A percentile compares a stretch with the other conserved stretches of the same genome.
These are phyloP conservation scores for Candida incommunis DNA, from an alignment of 805 yeast genomes.

Conservation along the genomic window DNA sequence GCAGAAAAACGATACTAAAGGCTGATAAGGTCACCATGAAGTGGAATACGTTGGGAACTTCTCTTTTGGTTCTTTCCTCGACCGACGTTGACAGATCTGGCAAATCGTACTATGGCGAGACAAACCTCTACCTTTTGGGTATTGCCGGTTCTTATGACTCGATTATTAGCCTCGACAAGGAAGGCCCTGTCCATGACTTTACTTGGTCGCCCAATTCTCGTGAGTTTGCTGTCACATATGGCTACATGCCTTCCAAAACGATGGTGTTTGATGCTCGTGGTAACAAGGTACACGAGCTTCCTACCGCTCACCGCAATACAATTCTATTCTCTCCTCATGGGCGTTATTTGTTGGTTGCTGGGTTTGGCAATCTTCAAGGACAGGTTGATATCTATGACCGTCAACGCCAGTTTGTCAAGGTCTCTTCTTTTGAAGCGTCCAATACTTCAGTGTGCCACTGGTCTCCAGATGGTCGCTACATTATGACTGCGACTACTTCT, in stretches of 20 bases:
- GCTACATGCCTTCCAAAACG: conserved; percentile 94
- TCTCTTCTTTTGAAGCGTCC: conserved; percentile 75
- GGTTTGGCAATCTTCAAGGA: conserved; percentile 97
- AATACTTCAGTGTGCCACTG: conserved; percentile 95
- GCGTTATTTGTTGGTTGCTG: conserved; percentile 80
- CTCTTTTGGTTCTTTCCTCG: conserved; percentile 80
- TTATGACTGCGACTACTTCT: conserved; percentile 90
- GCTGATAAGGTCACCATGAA: conserved; percentile 85
- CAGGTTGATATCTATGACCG: conserved; percentile 91
- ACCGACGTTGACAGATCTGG: conserved; percentile 93
- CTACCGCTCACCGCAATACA: conserved; percentile 81
- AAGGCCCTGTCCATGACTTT: conserved; percentile 95
- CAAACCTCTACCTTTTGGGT: conserved; percentile 78
- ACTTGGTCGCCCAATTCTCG: conserved; percentile 95
- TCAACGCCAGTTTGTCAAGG: conserved; percentile 65
- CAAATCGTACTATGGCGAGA: conserved; percentile 93
- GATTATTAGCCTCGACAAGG: conserved; percentile 72
- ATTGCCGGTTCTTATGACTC: conserved; percentile 87
- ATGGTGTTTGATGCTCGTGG: conserved; percentile 93
- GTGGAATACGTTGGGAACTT: conserved; percentile 94
- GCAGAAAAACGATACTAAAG: conserved; percentile 81
- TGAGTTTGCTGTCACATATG: conserved; percentile 95
- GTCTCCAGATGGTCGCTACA: conserved; percentile 93
- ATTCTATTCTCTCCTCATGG: conserved; percentile 90
- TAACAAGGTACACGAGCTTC: conserved; percentile 65